Evolutionary conservation across 2,329 filamentous ascomycete species (phyloP), one percentile per base, ranked within the genome.

Genomic region (Septoria petroselini): DNA sequence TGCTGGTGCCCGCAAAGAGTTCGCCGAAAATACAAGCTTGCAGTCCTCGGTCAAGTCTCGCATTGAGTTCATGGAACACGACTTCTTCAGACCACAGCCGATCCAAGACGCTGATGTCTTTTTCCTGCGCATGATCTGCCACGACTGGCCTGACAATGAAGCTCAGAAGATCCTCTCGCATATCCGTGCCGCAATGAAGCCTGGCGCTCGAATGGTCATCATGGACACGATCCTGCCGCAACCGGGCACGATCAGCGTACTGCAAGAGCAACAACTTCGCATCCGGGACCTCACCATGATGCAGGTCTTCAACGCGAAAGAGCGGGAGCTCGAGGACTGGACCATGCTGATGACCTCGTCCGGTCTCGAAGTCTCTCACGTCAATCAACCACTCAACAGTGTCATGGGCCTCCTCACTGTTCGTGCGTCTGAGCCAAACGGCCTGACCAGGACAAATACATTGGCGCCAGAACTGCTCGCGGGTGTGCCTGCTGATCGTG

Each of bases 71-170:
- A 47, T 50, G 48, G 47, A 37, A 4, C 48, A 58, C 34, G 53
- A 59, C 41, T 66, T 68, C 55, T 67, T 66, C 56, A 50, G 57
- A 2, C 45, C 54, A 6, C 58, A 68, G 33, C 60, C 63, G 1
- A 53, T 65, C 17, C 47, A 41, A 12, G 50, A 62, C 41, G 67
- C 66, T 7, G 63, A 67, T 47, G 54, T 69, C 14, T 64, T 62
- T 34, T 49, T 62, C 14, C 41, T 64, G 11, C 47, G 58, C 18
- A 55, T 52, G 46, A 60, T 62, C 46, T 43, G 61, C n/a, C 61
- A 63, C 51, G 58, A 63, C 50, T 63, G 61, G 61, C 59, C 61
- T 12, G 58, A 62, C 40, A 43, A 48, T 1, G 52, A 60, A 14
- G 53, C 54, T 6, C 27, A 57, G 14, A 50, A 50, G 27, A 63